Evolutionary conservation across 768 basidiomycete genomes (phyloP), one percentile per base, ranked within the genome.

Genomic region (Kwoniella sp.): DNA sequence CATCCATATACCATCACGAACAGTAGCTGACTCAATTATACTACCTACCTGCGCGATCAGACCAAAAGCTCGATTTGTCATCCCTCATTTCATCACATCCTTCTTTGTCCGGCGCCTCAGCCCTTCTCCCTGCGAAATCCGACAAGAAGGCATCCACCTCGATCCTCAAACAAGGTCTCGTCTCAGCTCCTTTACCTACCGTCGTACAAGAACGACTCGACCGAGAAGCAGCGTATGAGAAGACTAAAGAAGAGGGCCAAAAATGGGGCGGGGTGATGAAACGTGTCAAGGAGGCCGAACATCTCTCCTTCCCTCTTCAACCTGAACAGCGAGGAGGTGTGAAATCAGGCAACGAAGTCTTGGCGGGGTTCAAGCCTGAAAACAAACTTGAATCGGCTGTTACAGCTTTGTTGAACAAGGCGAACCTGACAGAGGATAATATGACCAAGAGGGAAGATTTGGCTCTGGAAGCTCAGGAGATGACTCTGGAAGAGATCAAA

Each of bases 201-300:
- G 85, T 92, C 30, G 86, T 88, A 0, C 91, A 96, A 77, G 93
- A 96, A 65, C 88, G 90, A 48, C 82, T 97, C 0, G 92, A 96
- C 69, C 88, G 95, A 53, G 88, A 92, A 76, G 95, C 93, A 8
- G 95, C 95, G 0, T 96, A 95, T 76, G 92, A 93, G 72, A 85
- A 90, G 80, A 97, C 94, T 3, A 92, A 91, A 76, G 85, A 86
- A 66, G 94, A 97, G 78, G 89, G 95, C 1, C 87, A 90, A 67
- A 96, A 95, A 82, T 98, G 95, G 96, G 86, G 86, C 26, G 87
- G 86, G 5, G 90, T 91, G 2, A 95, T 97, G 89, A 90, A 90
- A 79, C 85, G 86, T 22, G 92, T 99, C 68, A 88, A 88, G 68
- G 91, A 97, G 82, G 91, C 90, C 50, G 56, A 83, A 55, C 74